Percentiles rank a stretch among this genome's conserved stretches.
Evolutionary conservation across 371 early-diverging fungal genomes (phyloP).

Genomic region (Lichtheimia corymbifera): DNA sequence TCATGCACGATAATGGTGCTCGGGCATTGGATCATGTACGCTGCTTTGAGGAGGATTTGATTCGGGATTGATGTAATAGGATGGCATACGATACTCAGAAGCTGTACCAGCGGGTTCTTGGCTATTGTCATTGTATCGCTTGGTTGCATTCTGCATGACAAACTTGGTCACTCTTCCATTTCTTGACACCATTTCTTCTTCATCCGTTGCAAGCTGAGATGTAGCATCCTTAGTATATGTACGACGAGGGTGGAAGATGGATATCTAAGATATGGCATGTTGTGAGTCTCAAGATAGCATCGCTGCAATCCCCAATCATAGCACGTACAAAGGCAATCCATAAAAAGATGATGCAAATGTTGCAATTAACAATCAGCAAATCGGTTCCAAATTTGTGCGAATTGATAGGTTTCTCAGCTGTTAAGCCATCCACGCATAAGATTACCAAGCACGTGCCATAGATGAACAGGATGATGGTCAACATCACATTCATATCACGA

Average conservation of each 20-base stretch:
- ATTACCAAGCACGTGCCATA: conserved; percentile 31
- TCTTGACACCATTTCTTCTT: neutral
- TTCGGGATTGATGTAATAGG: too few species aligned
- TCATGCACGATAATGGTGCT: too few species aligned
- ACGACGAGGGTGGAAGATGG: conserved; percentile 47
- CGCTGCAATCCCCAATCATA: neutral
- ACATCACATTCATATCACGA: conserved; percentile 50
- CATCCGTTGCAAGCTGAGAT: neutral
- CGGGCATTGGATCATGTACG: too few species aligned
- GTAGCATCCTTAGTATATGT: neutral
- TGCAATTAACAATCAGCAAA: conserved; percentile 36
- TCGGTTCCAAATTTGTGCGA: conserved; percentile 43
- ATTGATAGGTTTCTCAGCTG: conserved; percentile 16
- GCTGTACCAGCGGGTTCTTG: too few species aligned
- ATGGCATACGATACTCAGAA: too few species aligned
- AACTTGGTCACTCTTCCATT: conserved; percentile 9
- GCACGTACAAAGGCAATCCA: conserved; percentile 43
- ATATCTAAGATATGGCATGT: conserved; percentile 23
- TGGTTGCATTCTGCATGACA: conserved; percentile 11
- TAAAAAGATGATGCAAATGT: conserved; percentile 27
- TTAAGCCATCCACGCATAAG: conserved; percentile 47
- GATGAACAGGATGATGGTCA: conserved; percentile 31
- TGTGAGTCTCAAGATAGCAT: too few species aligned
- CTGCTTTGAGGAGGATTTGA: too few species aligned
- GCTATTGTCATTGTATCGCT: conserved; percentile 10